These are phyloP conservation scores for Fusarium citri DNA, from an alignment of 2,329 filamentous ascomycete genomes.

Conservation along the genomic window DNA sequence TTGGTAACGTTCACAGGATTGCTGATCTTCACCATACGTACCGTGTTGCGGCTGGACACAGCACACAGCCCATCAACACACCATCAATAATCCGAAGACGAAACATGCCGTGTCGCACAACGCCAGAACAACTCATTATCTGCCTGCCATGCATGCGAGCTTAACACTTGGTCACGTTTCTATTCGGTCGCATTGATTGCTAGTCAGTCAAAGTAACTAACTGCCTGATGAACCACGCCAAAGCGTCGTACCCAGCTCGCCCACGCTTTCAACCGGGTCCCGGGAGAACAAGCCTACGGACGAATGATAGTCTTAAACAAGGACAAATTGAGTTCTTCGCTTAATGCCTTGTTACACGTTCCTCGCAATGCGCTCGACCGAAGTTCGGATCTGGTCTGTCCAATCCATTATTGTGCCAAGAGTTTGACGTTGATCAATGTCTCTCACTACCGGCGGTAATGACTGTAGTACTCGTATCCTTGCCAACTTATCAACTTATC, in stretches of 20 bases:
- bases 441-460: slow-evolving; percentile 11
- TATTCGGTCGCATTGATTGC: slow-evolving; percentile 3
- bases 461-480: slow-evolving; percentile 13
- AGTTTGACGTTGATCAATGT: slow-evolving; percentile 16
- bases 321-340: not conserved
- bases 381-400: not conserved
- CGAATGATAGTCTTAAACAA: not conserved
- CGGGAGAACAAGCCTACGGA: slow-evolving; percentile 4
- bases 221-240: slow-evolving; percentile 20
- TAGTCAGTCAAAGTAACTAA: slow-evolving; percentile 11
- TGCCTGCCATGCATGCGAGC: slow-evolving; percentile 40
- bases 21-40: slow-evolving; percentile 26
- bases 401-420: slow-evolving; percentile 9
- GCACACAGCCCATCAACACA: slow-evolving; percentile 19
- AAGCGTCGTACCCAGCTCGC: slow-evolving; percentile 7
- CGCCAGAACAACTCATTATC: slow-evolving; percentile 40
- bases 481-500: not conserved
- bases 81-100: slow-evolving; percentile 20
- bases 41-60: slow-evolving; percentile 28
- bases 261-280: not conserved
- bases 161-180: slow-evolving; percentile 11
- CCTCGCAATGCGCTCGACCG: not conserved
- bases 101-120: slow-evolving; percentile 37
- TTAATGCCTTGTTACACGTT: not conserved
- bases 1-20: slow-evolving; percentile 1